A percentile compares a stretch with the other conserved stretches of the same genome.
phyloP scores from a whole-genome alignment of 306 rosid genomes.

The Urtica urens region DNA sequence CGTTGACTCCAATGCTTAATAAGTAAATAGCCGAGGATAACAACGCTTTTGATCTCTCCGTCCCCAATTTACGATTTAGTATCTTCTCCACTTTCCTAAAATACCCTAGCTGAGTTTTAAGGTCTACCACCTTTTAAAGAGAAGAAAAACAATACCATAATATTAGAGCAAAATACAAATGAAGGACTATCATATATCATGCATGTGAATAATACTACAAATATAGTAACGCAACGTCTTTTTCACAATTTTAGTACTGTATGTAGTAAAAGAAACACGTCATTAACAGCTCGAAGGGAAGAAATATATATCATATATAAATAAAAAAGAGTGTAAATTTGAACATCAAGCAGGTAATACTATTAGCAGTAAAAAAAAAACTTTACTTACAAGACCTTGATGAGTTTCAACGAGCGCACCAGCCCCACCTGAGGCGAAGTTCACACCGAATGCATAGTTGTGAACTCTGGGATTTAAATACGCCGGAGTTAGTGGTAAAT shows the following conservation, averaged over 20 bases:
- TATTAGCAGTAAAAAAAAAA: neutral
- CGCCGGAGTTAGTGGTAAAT: conserved; percentile 30
- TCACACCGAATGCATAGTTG: conserved; percentile 27
- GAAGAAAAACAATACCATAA: neutral
- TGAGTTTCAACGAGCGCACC: conserved; percentile 44
- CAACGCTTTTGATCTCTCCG: conserved; percentile 15
- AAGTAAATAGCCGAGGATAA: conserved; percentile 37
- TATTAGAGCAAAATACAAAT: no score
- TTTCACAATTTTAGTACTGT: no score
- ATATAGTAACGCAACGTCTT: no score
- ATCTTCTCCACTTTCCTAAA: conserved; percentile 23
- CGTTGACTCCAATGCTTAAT: conserved; percentile 30
- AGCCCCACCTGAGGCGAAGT: conserved; percentile 64
- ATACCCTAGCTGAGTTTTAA: conserved; percentile 26
- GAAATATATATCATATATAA: neutral
- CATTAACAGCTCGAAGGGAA: neutral
- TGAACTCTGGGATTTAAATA: conserved; percentile 32
- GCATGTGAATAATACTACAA: no score
- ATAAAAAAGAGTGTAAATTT: no score
- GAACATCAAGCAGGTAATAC: no score
- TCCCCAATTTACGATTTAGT: conserved; percentile 22
- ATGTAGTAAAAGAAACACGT: no score
- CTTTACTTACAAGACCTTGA: conserved; percentile 28
- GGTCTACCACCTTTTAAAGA: conserved; percentile 34
- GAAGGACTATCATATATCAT: no score